A percentile compares a stretch with the other conserved stretches of the same genome.
Evolutionary conservation across 2,329 filamentous ascomycete species (phyloP).

Genomic region (Botrytis tulipae): DNA sequence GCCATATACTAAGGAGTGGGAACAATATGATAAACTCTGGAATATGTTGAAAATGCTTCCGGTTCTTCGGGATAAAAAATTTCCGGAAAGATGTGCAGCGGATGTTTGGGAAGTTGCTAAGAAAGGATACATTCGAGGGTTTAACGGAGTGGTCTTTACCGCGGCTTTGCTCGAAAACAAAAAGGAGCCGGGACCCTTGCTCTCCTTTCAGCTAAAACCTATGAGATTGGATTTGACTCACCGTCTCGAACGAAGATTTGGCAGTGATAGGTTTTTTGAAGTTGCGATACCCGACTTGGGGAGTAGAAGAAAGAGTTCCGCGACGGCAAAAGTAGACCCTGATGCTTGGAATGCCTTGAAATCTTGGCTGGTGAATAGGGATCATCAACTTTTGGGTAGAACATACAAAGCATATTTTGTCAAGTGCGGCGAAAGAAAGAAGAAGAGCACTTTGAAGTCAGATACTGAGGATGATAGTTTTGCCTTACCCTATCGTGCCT

Average conservation of each 20-base stretch:
- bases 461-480: conserved; percentile 39
- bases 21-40: conserved; percentile 47
- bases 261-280: conserved; percentile 58
- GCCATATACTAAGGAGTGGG: conserved; percentile 38
- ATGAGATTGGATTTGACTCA: conserved; percentile 50
- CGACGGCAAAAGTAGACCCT: conserved; percentile 38
- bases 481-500: conserved; percentile 45
- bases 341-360: conserved; percentile 40
- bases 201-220: conserved; percentile 48
- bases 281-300: conserved; percentile 49
- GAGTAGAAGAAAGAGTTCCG: conserved; percentile 29
- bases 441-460: conserved; percentile 41
- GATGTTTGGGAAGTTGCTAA: conserved; percentile 45
- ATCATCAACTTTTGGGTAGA: conserved; percentile 34
- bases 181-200: conserved; percentile 42
- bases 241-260: conserved; percentile 55
- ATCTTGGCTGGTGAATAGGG: conserved; percentile 41
- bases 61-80: conserved; percentile 44
- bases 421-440: conserved; percentile 31
- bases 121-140: conserved; percentile 34
- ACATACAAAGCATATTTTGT: conserved; percentile 36
- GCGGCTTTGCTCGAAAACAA: conserved; percentile 44
- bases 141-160: conserved; percentile 46
- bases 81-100: conserved; percentile 48
- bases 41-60: conserved; percentile 42